phyloP scores from a whole-genome alignment of 768 basidiomycete species.

The Termitomyces sp. region DNA sequence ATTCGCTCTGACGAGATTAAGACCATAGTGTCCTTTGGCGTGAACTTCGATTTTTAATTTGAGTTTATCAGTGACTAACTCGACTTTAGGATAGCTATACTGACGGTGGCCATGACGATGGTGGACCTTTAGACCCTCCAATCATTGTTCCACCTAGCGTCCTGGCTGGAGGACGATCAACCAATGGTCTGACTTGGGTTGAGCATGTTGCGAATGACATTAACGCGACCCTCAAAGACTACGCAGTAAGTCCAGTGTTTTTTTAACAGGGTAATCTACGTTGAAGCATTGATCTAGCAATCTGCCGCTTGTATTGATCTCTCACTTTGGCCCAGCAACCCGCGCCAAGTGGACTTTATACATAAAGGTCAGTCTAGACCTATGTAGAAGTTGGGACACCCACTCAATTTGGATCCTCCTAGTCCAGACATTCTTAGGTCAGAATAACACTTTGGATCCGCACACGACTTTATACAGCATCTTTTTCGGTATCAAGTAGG shows the following conservation, averaged over 20 bases:
- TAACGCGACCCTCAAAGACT: constrained; percentile 42
- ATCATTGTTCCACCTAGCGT: constrained; percentile 36
- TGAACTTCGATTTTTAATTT: constrained; percentile 9
- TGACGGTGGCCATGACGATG: constrained; percentile 45
- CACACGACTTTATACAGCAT: constrained; percentile 43
- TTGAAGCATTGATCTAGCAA: constrained; percentile 21
- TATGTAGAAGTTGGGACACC: neutral
- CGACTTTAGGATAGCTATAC: constrained; percentile 41
- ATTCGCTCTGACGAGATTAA: constrained; percentile 29
- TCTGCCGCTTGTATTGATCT: constrained; percentile 43
- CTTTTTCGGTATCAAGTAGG: constrained; percentile 55
- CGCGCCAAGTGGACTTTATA: constrained; percentile 41
- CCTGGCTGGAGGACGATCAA: constrained; percentile 45
- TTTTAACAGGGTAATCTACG: neutral
- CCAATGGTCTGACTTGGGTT: constrained; percentile 48
- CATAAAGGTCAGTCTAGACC: constrained; percentile 32
- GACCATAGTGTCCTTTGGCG: constrained; percentile 51
- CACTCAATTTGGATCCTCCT: neutral
- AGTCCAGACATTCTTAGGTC: constrained; percentile 42
- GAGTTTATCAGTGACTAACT: neutral
- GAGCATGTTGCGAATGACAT: constrained; percentile 40
- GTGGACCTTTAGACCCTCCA: constrained; percentile 38
- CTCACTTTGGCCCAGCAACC: constrained; percentile 47
- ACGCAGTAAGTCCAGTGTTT: constrained; percentile 32
- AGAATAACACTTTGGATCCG: constrained; percentile 38